Base-by-base conservation (phyloP, 257 asterid genomes). In the Petrea volubilis region DNA sequence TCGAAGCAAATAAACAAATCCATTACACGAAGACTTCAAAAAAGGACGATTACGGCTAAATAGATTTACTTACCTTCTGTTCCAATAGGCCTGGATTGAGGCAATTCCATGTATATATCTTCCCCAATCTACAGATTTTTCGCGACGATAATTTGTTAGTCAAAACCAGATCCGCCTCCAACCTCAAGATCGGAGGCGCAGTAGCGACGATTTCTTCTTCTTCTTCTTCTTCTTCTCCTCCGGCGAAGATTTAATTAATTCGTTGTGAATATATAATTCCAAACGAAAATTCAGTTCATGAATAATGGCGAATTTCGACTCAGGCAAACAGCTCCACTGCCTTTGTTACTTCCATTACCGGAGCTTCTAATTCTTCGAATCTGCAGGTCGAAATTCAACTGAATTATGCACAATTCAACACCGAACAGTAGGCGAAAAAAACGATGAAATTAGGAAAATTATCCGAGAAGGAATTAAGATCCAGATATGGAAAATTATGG, bases 41-140 rank as follows among this genome's bases (percentile, higher is more conserved):
- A 38, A 7, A 38, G n/a, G 46, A 28, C 44, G 60, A 17, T 66
- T n/a, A 18, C 5, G 24, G 31, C 1, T 1, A 13, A 50, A 51
- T 38, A 12, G n/a, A 7, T 13, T 60, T 31, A 36, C 50, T 64
- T 84, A 86, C 96, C 96, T 85, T 90, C 86, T 13, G 83, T 70
- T 62, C 84, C 94, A 36, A 79, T 67, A 50, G 88, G 68, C 72
- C 87, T 82, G 60, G 96, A 74, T 66, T 86, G 92, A 75, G 94
- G 96, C 73, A 90, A 78, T 84, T 92, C 98, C 98, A 92, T 92
- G 57, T 38, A 64, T 64, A 31, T 36, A 72, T 60, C 62, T 68
- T 44, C 62, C 73, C 36, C 63, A 71, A 47, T 69, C 60, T 56
- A 58, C 70, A 55, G 34, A 51, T 67, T 41, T 51, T 68, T 7